A percentile compares a stretch with the other conserved stretches of the same genome.
Evolutionary conservation across 1,284 basidiomycete species (phyloP).

Genomic region (Porodaedalea pini): DNA sequence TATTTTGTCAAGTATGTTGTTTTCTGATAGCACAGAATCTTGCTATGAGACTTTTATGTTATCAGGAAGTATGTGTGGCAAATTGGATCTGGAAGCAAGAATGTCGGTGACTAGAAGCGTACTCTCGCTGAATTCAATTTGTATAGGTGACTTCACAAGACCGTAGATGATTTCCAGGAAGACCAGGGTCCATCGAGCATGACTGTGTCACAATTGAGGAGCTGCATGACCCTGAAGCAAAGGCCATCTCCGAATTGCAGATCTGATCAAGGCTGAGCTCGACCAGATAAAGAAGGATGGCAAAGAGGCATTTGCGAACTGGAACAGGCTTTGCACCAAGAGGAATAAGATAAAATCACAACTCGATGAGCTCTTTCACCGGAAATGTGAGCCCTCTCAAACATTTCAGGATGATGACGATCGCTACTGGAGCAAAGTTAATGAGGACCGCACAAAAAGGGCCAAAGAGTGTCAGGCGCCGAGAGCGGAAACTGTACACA

Average conservation of each 20-base stretch:
- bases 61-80: constrained; percentile 82
- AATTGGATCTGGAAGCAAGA: no score
- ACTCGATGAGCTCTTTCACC: constrained; percentile 70
- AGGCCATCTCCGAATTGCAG: constrained; percentile 78
- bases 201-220: constrained; percentile 78
- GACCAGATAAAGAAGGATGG: constrained; percentile 83
- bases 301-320: constrained; percentile 80
- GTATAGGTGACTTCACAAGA: constrained; percentile 64
- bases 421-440: constrained; percentile 73
- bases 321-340: constrained; percentile 86
- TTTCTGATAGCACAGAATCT: no score
- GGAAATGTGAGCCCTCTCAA: constrained; percentile 73
- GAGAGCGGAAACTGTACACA: no score
- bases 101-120: constrained; percentile 94
- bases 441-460: constrained; percentile 81
- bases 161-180: constrained; percentile 76
- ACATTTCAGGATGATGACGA: constrained; percentile 81
- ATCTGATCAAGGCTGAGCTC: constrained; percentile 83
- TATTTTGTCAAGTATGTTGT: constrained; percentile 73
- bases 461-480: constrained; percentile 75
- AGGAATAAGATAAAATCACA: constrained; percentile 72
- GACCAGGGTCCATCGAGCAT: constrained; percentile 80
- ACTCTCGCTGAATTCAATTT: constrained; percentile 85
- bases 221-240: constrained; percentile 89
- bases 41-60: no score